phyloP scores from a whole-genome alignment of 2,329 filamentous ascomycete genomes.

The Fusarium gaditjirri region DNA sequence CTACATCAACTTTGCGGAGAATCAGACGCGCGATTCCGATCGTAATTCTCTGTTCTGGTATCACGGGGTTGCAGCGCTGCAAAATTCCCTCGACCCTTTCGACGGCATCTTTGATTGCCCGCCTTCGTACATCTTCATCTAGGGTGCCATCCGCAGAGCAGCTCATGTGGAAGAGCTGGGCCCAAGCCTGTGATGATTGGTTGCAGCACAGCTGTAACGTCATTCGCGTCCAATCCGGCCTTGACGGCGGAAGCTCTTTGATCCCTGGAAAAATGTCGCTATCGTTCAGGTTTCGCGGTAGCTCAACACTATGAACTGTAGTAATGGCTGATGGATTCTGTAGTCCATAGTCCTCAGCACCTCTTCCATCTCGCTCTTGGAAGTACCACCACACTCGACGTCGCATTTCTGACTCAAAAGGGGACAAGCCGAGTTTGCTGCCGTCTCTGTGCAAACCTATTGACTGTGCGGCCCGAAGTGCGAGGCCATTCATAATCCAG shows the following conservation, averaged over 20 bases:
- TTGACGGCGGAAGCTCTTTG: slow-evolving; percentile 58
- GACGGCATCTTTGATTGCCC: slow-evolving; percentile 48
- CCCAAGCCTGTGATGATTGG: slow-evolving; percentile 54
- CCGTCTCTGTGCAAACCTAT: slow-evolving; percentile 67
- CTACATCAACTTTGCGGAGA: slow-evolving; percentile 56
- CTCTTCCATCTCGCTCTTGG: slow-evolving; percentile 59
- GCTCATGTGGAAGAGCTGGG: slow-evolving; percentile 38
- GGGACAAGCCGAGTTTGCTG: slow-evolving; percentile 56
- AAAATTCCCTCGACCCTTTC: slow-evolving; percentile 4
- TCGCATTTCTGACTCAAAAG: slow-evolving; percentile 66
- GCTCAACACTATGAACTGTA: slow-evolving; percentile 54
- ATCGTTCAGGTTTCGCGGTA: slow-evolving; percentile 68
- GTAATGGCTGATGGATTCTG: slow-evolving; percentile 18
- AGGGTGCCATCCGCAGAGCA: slow-evolving; percentile 11
- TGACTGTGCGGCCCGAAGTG: slow-evolving; percentile 58
- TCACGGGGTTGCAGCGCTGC: slow-evolving; percentile 61
- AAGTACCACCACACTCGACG: slow-evolving; percentile 66
- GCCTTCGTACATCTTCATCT: slow-evolving; percentile 50
- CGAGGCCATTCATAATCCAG: slow-evolving; percentile 57
- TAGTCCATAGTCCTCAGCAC: slow-evolving; percentile 67
- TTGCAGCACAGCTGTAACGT: slow-evolving; percentile 65
- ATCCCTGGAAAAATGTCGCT: slow-evolving; percentile 60
- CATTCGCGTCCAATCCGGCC: slow-evolving; percentile 67
- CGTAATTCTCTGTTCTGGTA: slow-evolving; percentile 56
- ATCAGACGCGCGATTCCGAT: slow-evolving; percentile 45